Evolutionary conservation across 116 monocot genomes (phyloP).

Genomic region (Cymodocea nodosa): DNA sequence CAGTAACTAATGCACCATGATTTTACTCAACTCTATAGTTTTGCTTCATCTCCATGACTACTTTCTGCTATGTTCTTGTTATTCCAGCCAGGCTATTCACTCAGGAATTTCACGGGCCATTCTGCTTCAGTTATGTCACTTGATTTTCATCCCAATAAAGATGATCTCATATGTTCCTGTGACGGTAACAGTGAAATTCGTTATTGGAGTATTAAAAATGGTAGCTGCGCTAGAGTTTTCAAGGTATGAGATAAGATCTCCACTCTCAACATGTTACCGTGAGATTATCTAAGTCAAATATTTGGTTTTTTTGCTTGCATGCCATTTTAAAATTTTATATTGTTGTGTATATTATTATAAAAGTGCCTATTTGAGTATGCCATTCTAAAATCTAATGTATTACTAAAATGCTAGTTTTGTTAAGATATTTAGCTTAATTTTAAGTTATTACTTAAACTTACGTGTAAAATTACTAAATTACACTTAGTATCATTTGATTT

Average conservation of each 20-base stretch:
- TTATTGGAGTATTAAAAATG: constrained; percentile 84
- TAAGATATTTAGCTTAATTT: too few relatives aligned
- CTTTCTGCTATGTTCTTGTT: background rate
- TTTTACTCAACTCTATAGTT: background rate
- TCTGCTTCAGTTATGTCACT: constrained; percentile 72
- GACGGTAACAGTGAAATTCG: constrained; percentile 76
- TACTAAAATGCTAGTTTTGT: too few relatives aligned
- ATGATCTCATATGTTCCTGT: constrained; percentile 91
- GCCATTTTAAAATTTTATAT: too few relatives aligned
- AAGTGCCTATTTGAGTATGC: too few relatives aligned
- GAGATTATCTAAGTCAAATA: too few relatives aligned
- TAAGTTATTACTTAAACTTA: too few relatives aligned
- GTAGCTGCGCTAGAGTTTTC: constrained; percentile 46
- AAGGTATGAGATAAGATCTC: constrained; percentile 25
- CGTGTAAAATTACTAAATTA: too few relatives aligned
- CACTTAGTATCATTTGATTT: too few relatives aligned
- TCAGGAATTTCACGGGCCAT: constrained; percentile 76
- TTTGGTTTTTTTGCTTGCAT: too few relatives aligned
- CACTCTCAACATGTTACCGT: too few relatives aligned
- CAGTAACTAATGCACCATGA: constrained; percentile 2
- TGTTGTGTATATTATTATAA: too few relatives aligned
- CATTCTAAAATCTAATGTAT: too few relatives aligned
- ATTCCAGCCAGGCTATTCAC: constrained; percentile 66
- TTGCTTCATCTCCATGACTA: background rate
- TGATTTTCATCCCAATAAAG: constrained; percentile 77